Evolutionary conservation across 1,139 yeast genomes (phyloP).

Genomic region (Hyphopichia wangnamkhiaoensis): DNA sequence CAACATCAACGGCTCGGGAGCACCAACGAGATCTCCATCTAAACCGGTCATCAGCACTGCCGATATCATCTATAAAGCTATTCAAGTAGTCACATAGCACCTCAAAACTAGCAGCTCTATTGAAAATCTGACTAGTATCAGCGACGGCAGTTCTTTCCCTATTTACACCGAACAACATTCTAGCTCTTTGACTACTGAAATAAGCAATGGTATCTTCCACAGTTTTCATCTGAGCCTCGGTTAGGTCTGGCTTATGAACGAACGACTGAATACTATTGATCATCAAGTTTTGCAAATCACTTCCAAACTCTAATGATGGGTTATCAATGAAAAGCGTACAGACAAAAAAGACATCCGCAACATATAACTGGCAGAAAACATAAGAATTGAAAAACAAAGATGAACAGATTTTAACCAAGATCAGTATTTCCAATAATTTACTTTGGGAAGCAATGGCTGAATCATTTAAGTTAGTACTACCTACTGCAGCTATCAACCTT

Average conservation of each 20-base stretch:
- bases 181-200: slow-evolving; percentile 71
- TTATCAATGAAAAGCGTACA: slow-evolving; percentile 73
- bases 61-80: slow-evolving; percentile 49
- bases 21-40: slow-evolving; percentile 74
- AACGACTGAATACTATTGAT: slow-evolving; percentile 75
- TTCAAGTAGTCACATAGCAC: slow-evolving; percentile 63
- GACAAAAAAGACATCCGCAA: slow-evolving; percentile 73
- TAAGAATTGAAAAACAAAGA: slow-evolving; percentile 74
- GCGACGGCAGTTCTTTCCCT: slow-evolving; percentile 50
- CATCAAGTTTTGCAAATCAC: slow-evolving; percentile 62
- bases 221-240: slow-evolving; percentile 40
- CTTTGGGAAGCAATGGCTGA: slow-evolving; percentile 62
- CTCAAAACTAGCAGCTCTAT: slow-evolving; percentile 57
- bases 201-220: slow-evolving; percentile 57
- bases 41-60: slow-evolving; percentile 54
- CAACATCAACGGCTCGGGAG: slow-evolving; percentile 64
- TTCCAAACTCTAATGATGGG: slow-evolving; percentile 69
- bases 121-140: slow-evolving; percentile 45
- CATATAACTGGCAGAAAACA: slow-evolving; percentile 60
- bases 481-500: slow-evolving; percentile 53
- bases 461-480: slow-evolving; percentile 46
- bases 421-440: slow-evolving; percentile 71
- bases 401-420: slow-evolving; percentile 65
- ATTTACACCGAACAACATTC: slow-evolving; percentile 76
- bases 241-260: slow-evolving; percentile 56